Conservation (phyloP, 1,284 basidiomycete species). For the Ceratobasidium sp. region DNA sequence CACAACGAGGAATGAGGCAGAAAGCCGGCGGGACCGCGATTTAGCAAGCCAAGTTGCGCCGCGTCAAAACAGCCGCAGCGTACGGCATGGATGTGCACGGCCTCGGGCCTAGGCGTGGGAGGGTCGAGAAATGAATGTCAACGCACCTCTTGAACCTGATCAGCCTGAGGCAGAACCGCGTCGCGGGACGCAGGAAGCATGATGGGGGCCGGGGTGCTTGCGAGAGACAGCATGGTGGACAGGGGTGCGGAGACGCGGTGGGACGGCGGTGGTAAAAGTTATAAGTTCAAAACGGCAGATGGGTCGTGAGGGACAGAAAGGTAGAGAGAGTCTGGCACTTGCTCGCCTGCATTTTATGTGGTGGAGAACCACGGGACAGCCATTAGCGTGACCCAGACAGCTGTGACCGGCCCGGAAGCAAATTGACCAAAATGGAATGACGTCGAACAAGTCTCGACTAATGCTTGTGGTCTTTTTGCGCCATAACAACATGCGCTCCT, state of each 20-base stretch:
- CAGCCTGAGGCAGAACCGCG: conserved; percentile 18
- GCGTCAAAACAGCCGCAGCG: conserved; percentile 12
- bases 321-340: neutral
- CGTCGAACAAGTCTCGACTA: neutral
- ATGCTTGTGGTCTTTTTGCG: conserved; percentile 9
- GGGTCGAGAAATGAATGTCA: neutral
- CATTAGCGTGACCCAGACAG: conserved; percentile 7
- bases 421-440: conserved; percentile 1
- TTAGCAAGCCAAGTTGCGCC: conserved; percentile 15
- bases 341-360: conserved; percentile 26
- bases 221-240: conserved; percentile 28
- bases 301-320: neutral
- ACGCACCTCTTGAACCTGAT: conserved; percentile 38
- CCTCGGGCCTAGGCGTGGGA: neutral
- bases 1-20: neutral
- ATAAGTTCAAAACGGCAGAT: conserved; percentile 22
- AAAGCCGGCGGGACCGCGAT: neutral
- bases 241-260: neutral
- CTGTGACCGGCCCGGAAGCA: conserved; percentile 17
- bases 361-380: conserved; percentile 11
- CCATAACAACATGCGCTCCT: conserved; percentile 2
- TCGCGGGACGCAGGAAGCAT: conserved; percentile 36
- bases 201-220: conserved; percentile 29
- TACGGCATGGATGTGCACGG: neutral
- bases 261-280: neutral